Evolutionary conservation across 2,329 filamentous ascomycete genomes (phyloP).

Genomic region (Pseudocercospora cruenta): DNA sequence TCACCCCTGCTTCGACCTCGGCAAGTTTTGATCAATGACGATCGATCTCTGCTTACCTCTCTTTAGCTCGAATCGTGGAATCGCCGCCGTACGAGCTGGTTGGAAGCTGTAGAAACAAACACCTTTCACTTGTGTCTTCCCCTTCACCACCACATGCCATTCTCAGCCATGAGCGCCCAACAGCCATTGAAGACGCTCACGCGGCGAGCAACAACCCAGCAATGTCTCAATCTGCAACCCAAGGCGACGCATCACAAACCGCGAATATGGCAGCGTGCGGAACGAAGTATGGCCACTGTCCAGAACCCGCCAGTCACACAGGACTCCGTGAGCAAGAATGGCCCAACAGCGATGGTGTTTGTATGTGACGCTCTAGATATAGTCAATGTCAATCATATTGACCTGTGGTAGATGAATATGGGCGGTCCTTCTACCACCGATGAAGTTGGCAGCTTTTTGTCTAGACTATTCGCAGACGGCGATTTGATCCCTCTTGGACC

Average conservation of each 20-base stretch:
- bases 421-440: slow-evolving; percentile 86
- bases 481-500: slow-evolving; percentile 95
- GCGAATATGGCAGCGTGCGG: slow-evolving; percentile 32
- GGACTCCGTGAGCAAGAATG: slow-evolving; percentile 69
- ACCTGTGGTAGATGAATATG: slow-evolving; percentile 73
- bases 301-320: slow-evolving; percentile 73
- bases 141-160: background rate
- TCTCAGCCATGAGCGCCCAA: slow-evolving; percentile 33
- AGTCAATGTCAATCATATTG: background rate
- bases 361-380: background rate
- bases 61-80: background rate
- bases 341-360: slow-evolving; percentile 96
- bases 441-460: slow-evolving; percentile 88
- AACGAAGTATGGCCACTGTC: slow-evolving; percentile 56
- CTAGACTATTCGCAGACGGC: slow-evolving; percentile 87
- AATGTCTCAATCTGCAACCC: slow-evolving; percentile 32
- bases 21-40: background rate
- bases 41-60: slow-evolving; percentile 1
- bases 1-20: background rate
- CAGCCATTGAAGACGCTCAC: slow-evolving; percentile 35
- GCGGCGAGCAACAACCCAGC: slow-evolving; percentile 33
- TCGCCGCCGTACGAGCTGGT: too few relatives aligned
- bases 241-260: slow-evolving; percentile 23
- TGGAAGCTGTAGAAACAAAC: background rate
- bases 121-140: background rate